phyloP scores from a whole-genome alignment of 2,329 filamentous ascomycete species.

The Ilyonectria robusta region DNA sequence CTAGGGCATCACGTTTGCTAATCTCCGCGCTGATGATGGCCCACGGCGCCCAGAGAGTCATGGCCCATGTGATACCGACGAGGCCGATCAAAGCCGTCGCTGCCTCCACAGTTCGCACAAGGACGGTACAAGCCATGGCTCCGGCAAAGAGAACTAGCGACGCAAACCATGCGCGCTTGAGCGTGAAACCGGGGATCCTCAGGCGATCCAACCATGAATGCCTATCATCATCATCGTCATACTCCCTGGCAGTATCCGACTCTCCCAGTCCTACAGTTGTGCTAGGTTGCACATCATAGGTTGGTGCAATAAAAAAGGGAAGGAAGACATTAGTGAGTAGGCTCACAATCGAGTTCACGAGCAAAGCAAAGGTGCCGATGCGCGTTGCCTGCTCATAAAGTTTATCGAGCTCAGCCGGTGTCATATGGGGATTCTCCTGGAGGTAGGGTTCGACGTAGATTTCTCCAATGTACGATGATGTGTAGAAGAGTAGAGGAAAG shows the following conservation, averaged over 20 bases:
- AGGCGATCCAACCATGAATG: conserved; percentile 70
- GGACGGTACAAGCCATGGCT: conserved; percentile 87
- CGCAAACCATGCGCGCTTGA: conserved; percentile 89
- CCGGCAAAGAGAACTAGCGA: conserved; percentile 87
- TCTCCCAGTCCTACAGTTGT: conserved; percentile 50
- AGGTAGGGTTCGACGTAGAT: conserved; percentile 91
- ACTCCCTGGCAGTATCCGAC: conserved; percentile 45
- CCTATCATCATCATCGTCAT: conserved; percentile 53
- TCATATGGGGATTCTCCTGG: conserved; percentile 82
- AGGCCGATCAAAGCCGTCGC: conserved; percentile 85
- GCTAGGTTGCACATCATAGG: conserved; percentile 71
- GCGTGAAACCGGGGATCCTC: conserved; percentile 85
- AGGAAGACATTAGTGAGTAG: conserved; percentile 86
- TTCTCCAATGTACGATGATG: conserved; percentile 92
- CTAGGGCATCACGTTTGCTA: conserved; percentile 79
- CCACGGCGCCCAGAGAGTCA: conserved; percentile 95
- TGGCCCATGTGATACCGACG: conserved; percentile 91
- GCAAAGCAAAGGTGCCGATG: conserved; percentile 88
- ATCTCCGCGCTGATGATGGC: conserved; percentile 96
- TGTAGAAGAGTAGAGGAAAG: conserved; percentile 97
- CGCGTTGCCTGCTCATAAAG: conserved; percentile 90
- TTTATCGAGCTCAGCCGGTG: conserved; percentile 79
- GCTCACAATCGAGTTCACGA: conserved; percentile 90
- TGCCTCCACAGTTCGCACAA: conserved; percentile 78
- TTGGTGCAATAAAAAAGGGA: conserved; percentile 87